Base-by-base conservation (phyloP, 345 rosid species). In the Pistacia vera region DNA sequence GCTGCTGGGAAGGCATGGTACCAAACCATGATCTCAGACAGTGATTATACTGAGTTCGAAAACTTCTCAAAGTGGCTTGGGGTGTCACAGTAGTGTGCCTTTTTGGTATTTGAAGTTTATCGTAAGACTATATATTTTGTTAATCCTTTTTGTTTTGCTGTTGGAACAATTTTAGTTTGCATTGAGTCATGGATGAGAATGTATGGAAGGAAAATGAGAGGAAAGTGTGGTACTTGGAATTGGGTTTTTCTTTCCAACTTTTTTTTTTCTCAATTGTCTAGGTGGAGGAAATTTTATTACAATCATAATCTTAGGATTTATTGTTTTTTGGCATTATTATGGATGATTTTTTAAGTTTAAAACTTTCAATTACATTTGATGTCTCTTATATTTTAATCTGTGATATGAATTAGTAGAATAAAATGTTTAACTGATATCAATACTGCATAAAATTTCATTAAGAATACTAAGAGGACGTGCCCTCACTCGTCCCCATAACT, bases 1-100 rank as follows among this genome's bases (percentile, higher is more conserved):
- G 86, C 93, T 11, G 98, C 98, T 2, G 98, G 99, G 4, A 93
- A 93, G 83, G 93, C 98, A 4, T 96, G 98, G 98, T 93, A 92
- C 75, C 76, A 88, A 71, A 93, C 98, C 0, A 96, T 96, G 99
- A 91, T 93, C 20, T 93, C 98, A 0, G 99, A 96, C 85, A 84
- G 92, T 54, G 99, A 96, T 68, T 96, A 91, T 86, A 89, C 97
- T 0, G 96, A 86, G 72, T 93, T 93, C 10, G 98, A 93, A 58
- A 88, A 83, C 83, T 93, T 93, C 93, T 49, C 95, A 10, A 93
- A 93, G 85, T 93, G 98, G 98, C 87, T 93, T 17, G 93, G 90
- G 1, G 94, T 85, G 4, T 82, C 92, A 0, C 97, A 92, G 89
- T 92, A 59, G 86, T 85, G 36, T 74, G 78, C 30, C 73, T 75